Evolutionary conservation across 805 yeast species (phyloP), one percentile per base, ranked within the genome.

Genomic region (Wickerhamiella parazyma): DNA sequence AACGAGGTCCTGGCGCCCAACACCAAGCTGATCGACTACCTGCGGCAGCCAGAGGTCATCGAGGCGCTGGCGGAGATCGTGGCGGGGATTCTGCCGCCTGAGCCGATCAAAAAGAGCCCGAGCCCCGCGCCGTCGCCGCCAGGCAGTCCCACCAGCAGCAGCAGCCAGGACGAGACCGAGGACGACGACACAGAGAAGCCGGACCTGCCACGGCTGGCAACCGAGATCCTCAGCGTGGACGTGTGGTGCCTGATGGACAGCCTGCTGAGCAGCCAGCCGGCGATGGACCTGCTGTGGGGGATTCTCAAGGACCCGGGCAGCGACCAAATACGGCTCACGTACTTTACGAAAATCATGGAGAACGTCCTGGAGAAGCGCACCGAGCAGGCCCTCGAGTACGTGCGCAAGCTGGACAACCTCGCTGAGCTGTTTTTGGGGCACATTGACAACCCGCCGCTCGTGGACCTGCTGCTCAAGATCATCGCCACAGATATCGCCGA

Each of bases 161-260:
- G 48, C 22, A 49, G 48, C 22, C 33, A 44, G 35, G 50, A 48
- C 6, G 48, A 46, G 17, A 50, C 44, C 20, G 44, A 47, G 10
- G 52, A 45, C 20, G 52, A 45, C 20, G 53, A 49, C 20, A 42
- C 26, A 12, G 38, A 18, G 26, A 20, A 22, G 11, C 33, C 39
- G 2, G 50, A 34, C 35, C 36, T 39, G n/a, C 77, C 85, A 1
- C 78, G 76, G 45, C 70, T 80, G 52, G 86, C 95, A 5, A 84
- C 95, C 1, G 97, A 91, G 58, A 79, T 91, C 35, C 67, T 91
- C 38, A 75, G 89, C 33, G 84, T 91, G 3, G 97, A 89, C 56
- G 87, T 86, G 7, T 89, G 96, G 95, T 80, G 93, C 2, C 68
- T 91, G 31, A 81, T 95, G 1, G 94, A 87, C 52, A 78, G 94